Conservation (phyloP, 2,329 filamentous ascomycete species). For the Pseudogymnoascus sp. region DNA sequence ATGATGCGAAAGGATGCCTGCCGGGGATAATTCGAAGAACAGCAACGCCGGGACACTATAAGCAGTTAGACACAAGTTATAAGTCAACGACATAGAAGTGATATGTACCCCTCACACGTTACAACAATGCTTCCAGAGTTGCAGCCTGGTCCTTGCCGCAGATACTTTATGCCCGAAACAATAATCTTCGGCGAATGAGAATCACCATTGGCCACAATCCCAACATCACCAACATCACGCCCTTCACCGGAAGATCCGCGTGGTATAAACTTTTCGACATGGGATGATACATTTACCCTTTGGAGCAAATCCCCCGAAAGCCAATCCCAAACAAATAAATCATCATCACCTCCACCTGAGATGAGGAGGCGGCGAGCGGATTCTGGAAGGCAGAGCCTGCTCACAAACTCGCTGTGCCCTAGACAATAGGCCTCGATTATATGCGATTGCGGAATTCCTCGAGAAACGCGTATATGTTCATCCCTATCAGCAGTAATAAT, state of each 20-base stretch:
- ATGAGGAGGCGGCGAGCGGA: conserved; percentile 57
- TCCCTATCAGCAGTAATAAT: conserved; percentile 64
- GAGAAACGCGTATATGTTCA: conserved; percentile 82
- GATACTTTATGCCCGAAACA: conserved; percentile 30
- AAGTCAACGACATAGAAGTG: neutral
- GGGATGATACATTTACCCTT: conserved; percentile 44
- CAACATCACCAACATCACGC: neutral
- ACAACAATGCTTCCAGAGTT: conserved; percentile 40
- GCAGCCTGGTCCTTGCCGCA: conserved; percentile 26
- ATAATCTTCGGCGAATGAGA: conserved; percentile 26
- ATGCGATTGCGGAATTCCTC: conserved; percentile 73
- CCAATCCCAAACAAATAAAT: conserved; percentile 82
- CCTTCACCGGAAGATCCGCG: conserved; percentile 15
- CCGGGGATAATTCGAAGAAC: conserved; percentile 48
- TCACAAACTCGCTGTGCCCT: conserved; percentile 81
- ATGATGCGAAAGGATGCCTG: conserved; percentile 43
- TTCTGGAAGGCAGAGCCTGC: conserved; percentile 59
- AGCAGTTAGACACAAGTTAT: conserved; percentile 18
- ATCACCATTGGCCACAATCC: conserved; percentile 11
- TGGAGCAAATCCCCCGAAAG: conserved; percentile 38
- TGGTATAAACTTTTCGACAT: conserved; percentile 33
- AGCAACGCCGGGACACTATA: conserved; percentile 56
- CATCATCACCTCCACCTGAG: conserved; percentile 79
- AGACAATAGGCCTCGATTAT: conserved; percentile 86
- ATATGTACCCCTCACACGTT: conserved; percentile 49